A percentile compares a stretch with the other conserved stretches of the same genome.
Conservation (phyloP, 805 yeast species). For the Metschnikowia cerradonensis region DNA sequence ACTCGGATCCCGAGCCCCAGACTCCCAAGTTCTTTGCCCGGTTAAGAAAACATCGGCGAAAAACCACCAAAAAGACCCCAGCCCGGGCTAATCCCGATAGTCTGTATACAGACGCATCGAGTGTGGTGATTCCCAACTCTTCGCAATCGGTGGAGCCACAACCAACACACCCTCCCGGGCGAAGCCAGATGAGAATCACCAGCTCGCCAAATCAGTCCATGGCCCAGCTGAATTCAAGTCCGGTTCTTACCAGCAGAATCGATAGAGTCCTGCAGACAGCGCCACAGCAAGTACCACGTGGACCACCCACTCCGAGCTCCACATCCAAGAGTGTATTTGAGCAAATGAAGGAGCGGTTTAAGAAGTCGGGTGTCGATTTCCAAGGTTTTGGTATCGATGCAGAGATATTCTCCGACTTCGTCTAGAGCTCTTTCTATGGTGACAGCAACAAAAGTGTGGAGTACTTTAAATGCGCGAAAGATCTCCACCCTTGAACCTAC, state of each 20-base stretch:
- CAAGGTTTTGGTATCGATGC: slow-evolving; percentile 6
- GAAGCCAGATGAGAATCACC: neutral
- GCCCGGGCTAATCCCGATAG: neutral
- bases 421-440: neutral
- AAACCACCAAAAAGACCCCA: neutral
- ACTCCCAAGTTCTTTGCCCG: neutral
- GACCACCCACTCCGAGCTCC: neutral
- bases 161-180: neutral
- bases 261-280: neutral
- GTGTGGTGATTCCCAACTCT: slow-evolving; percentile 9
- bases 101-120: neutral
- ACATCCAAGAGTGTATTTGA: slow-evolving; percentile 1
- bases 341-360: slow-evolving; percentile 7
- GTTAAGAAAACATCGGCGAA: neutral
- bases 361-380: slow-evolving; percentile 6
- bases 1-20: neutral
- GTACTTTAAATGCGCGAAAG: neutral
- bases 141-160: slow-evolving; percentile 3
- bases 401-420: neutral
- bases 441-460: slow-evolving; percentile 1
- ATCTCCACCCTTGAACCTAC: too few species aligned
- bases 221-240: neutral
- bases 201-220: neutral
- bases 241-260: neutral
- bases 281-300: neutral